phyloP scores from a whole-genome alignment of 345 rosid genomes.

The Salix purpurea region DNA sequence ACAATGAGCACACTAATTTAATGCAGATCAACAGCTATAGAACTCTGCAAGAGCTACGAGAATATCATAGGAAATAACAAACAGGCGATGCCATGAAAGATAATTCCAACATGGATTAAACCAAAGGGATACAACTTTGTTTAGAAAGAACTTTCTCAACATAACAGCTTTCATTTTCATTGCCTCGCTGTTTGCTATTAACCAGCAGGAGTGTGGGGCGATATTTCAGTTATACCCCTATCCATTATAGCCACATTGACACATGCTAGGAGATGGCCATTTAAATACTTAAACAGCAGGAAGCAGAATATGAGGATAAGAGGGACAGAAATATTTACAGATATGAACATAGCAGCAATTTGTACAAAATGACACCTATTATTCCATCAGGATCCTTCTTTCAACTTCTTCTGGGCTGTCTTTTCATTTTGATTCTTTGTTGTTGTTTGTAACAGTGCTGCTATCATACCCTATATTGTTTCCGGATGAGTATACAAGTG shows the following conservation, averaged over 20 bases:
- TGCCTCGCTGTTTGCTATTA: not conserved
- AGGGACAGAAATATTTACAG: not conserved
- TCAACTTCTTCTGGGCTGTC: not conserved
- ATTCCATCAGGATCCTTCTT: not conserved
- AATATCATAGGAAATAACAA: not conserved
- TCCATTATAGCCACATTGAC: not conserved
- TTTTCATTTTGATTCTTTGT: not conserved
- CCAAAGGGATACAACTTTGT: slow-evolving; percentile 6
- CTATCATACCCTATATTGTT: not conserved
- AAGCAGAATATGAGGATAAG: too few relatives aligned
- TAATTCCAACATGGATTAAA: slow-evolving; percentile 1
- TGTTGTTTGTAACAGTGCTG: not conserved
- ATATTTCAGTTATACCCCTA: not conserved
- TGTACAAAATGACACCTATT: not conserved
- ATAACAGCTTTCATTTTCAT: not conserved
- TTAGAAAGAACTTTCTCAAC: not conserved
- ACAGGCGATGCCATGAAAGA: not conserved
- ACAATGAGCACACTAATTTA: not conserved
- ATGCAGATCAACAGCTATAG: not conserved
- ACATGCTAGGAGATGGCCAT: not conserved
- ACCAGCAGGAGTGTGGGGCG: not conserved
- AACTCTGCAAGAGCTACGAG: not conserved
- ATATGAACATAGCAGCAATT: not conserved
- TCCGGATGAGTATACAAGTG: not conserved
- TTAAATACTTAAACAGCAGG: not conserved